Evolutionary conservation across 2,329 filamentous ascomycete species (phyloP).

Genomic region (Grosmannia serpens): DNA sequence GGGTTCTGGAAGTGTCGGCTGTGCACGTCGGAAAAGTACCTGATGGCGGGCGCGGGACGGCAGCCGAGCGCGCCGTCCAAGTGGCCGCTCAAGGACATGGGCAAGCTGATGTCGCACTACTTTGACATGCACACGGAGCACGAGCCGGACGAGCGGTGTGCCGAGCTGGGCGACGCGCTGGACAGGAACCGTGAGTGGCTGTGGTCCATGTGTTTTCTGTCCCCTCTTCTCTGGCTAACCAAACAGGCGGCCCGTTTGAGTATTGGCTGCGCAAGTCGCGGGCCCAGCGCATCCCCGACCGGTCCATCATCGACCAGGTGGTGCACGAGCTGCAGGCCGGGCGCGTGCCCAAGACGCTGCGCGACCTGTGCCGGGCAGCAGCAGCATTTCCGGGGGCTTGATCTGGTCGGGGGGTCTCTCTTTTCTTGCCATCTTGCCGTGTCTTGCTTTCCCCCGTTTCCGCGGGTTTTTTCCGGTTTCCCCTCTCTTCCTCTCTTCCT

Average conservation of each 20-base stretch:
- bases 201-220: no score
- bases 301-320: constrained; percentile 23
- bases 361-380: constrained; percentile 17
- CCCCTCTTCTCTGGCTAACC: no score
- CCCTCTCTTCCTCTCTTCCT: no score
- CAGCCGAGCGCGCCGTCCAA: constrained; percentile 32
- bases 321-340: constrained; percentile 24
- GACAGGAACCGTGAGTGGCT: constrained; percentile 21
- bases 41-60: constrained; percentile 26
- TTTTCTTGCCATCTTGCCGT: no score
- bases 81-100: constrained; percentile 34
- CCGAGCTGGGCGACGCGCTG: constrained; percentile 30
- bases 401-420: background rate
- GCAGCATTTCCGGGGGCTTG: constrained; percentile 14
- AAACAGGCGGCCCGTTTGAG: constrained; percentile 26
- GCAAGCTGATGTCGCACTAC: constrained; percentile 35
- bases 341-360: constrained; percentile 20
- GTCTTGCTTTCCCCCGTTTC: no score
- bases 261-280: constrained; percentile 34
- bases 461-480: no score
- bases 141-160: constrained; percentile 26
- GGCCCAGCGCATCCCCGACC: constrained; percentile 23
- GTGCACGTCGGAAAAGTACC: constrained; percentile 30
- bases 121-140: constrained; percentile 35
- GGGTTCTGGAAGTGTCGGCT: constrained; percentile 35